These are phyloP conservation scores for Debaryomyces castellii DNA, from an alignment of 805 yeast genomes.

Conservation along the genomic window DNA sequence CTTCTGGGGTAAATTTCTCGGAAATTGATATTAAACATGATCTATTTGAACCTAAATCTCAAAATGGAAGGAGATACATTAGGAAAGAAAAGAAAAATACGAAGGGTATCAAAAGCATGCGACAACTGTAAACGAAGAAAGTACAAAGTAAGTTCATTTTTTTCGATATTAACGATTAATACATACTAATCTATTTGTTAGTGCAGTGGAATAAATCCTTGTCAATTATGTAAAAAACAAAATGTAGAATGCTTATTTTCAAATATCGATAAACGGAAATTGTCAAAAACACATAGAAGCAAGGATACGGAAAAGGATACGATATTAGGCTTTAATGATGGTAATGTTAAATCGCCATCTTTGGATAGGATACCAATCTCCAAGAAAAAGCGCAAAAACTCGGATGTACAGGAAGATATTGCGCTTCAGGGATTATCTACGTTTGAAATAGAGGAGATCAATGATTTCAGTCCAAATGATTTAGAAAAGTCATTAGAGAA, in stretches of 20 bases:
- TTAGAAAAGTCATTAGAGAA: neutral
- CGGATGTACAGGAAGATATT: neutral
- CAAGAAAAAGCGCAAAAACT: neutral
- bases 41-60: neutral
- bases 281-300: conserved; percentile 3
- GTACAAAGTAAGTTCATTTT: conserved; percentile 13
- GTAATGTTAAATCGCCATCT: neutral
- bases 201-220: conserved; percentile 32
- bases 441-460: neutral
- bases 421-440: neutral
- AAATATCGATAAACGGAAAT: conserved; percentile 18
- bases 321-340: neutral
- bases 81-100: neutral
- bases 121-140: conserved; percentile 47
- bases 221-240: conserved; percentile 30
- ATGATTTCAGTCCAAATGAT: neutral
- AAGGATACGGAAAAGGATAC: neutral
- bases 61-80: neutral
- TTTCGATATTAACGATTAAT: conserved; percentile 1
- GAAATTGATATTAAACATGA: neutral
- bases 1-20: neutral
- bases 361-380: too few relatives aligned
- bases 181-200: neutral
- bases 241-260: conserved; percentile 29
- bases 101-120: conserved; percentile 47